Evolutionary conservation across 2,329 filamentous ascomycete species (phyloP).

Genomic region (Endoconidiophora polonica): DNA sequence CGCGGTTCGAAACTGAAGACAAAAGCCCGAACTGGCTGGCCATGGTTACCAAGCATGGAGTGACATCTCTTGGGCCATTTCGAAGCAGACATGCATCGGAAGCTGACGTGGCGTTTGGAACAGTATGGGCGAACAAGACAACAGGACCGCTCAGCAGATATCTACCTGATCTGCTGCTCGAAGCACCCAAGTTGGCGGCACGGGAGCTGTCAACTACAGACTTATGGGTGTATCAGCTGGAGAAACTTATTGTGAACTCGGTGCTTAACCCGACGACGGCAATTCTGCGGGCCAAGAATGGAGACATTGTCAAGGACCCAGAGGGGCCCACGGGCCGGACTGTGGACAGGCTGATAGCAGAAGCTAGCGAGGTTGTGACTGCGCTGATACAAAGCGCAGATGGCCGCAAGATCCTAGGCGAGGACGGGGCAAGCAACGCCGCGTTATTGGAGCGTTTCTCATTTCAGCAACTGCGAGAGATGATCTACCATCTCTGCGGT

Average conservation of each 20-base stretch:
- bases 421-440: constrained; percentile 14
- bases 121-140: constrained; percentile 22
- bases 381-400: constrained; percentile 6
- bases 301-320: constrained; percentile 46
- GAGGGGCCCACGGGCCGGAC: constrained; percentile 33
- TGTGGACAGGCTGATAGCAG: constrained; percentile 53
- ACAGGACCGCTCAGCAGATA: constrained; percentile 17
- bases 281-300: constrained; percentile 61
- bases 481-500: constrained; percentile 21
- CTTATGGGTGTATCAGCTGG: constrained; percentile 51
- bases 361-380: constrained; percentile 53
- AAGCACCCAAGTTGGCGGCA: constrained; percentile 28
- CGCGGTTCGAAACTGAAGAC: constrained; percentile 23
- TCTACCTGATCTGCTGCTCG: constrained; percentile 26
- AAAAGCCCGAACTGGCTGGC: constrained; percentile 51
- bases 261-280: constrained; percentile 77
- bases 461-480: constrained; percentile 23
- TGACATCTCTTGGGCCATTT: constrained; percentile 34
- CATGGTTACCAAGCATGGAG: constrained; percentile 44
- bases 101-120: constrained; percentile 31
- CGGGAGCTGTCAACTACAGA: constrained; percentile 25
- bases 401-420: constrained; percentile 5
- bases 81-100: constrained; percentile 34
- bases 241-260: constrained; percentile 69
- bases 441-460: constrained; percentile 27